phyloP scores from a whole-genome alignment of 169 alveolate species.

The Cyclospora cayetanensis region DNA sequence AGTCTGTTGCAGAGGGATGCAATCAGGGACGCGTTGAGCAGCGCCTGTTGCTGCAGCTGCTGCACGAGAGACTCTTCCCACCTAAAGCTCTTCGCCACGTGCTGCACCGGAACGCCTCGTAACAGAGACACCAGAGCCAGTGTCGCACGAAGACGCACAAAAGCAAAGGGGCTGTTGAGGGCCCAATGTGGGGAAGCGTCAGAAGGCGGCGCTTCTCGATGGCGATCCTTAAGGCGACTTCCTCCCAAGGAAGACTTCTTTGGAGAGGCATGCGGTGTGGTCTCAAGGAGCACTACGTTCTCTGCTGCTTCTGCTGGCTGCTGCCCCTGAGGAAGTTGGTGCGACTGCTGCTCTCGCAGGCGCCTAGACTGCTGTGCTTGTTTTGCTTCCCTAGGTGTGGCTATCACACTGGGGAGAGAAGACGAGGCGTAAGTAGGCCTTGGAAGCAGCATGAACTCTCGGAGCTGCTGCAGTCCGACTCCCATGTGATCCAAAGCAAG shows the following conservation, averaged over 20 bases:
- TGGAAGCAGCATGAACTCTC: not conserved
- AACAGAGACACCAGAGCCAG: not conserved
- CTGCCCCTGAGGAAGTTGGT: no score
- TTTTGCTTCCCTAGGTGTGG: not conserved
- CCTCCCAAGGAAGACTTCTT: not conserved
- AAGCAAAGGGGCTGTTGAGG: not conserved
- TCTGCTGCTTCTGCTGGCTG: no score
- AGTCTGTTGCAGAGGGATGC: conserved; percentile 6
- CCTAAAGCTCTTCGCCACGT: not conserved
- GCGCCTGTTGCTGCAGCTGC: conserved; percentile 52
- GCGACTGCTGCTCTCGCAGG: no score
- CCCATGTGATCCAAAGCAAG: conserved; percentile 12
- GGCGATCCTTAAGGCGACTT: not conserved
- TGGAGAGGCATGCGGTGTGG: not conserved
- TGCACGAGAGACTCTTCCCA: not conserved
- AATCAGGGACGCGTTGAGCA: conserved; percentile 1
- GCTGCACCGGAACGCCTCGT: not conserved
- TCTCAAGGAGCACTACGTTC: no score
- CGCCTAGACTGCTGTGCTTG: no score
- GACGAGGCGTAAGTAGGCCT: not conserved
- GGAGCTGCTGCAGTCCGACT: not conserved
- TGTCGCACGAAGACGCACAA: not conserved
- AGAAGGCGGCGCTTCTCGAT: not conserved
- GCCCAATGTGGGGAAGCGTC: not conserved
- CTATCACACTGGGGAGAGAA: not conserved